These are phyloP conservation scores for Nevesoporus exiguus DNA, from an alignment of 768 basidiomycete species.

Conservation along the genomic window DNA sequence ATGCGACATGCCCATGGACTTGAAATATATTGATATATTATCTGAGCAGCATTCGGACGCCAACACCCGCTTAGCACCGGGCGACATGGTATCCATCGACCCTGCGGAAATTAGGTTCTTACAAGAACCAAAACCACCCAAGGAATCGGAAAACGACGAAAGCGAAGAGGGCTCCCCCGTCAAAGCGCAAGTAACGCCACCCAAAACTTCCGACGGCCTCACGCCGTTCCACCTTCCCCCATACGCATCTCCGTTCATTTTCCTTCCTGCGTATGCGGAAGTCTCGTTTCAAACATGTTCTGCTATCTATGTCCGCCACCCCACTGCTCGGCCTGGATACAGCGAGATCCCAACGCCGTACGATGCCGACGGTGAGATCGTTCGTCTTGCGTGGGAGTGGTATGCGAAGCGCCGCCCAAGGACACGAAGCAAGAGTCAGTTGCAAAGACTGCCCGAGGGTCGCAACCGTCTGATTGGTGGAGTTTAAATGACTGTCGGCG, in stretches of 20 bases:
- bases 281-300: conserved; percentile 87
- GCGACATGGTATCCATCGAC: conserved; percentile 91
- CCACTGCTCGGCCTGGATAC: conserved; percentile 93
- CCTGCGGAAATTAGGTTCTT: conserved; percentile 77
- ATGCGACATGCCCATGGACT: conserved; percentile 22
- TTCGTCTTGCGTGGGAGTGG: conserved; percentile 96
- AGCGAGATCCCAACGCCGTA: conserved; percentile 95
- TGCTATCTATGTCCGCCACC: conserved; percentile 89
- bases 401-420: conserved; percentile 70
- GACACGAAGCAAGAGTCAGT: conserved; percentile 60
- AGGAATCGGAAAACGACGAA: conserved; percentile 9
- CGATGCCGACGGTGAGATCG: conserved; percentile 90
- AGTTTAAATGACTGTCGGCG: conserved; percentile 1
- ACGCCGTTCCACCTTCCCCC: conserved; percentile 84
- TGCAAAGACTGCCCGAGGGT: conserved; percentile 65
- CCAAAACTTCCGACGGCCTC: conserved; percentile 25
- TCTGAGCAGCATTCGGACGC: conserved; percentile 68
- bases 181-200: not conserved
- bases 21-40: not conserved
- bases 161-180: not conserved
- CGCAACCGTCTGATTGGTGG: conserved; percentile 38
- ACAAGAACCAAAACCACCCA: conserved; percentile 31
- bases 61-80: conserved; percentile 86
- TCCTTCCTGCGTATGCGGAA: conserved; percentile 90
- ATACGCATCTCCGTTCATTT: conserved; percentile 87